Evolutionary conservation across 1,139 yeast species (phyloP).

Genomic region (Saccharomycopsis hybrid): DNA sequence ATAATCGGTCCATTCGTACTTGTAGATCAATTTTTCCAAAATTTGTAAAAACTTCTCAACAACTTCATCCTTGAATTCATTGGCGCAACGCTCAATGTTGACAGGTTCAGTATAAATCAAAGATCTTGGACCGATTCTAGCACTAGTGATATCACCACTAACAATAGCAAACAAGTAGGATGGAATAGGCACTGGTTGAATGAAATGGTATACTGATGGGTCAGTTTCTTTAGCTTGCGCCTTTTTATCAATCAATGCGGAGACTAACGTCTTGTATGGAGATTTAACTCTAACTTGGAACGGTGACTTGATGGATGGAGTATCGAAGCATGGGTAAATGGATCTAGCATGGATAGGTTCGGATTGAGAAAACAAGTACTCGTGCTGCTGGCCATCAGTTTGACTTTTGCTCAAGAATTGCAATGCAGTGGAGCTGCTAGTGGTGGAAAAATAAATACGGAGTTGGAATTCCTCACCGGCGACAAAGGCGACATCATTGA

Average conservation of each 20-base stretch:
- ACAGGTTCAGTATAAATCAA: slow-evolving; percentile 75
- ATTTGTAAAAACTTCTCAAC: slow-evolving; percentile 71
- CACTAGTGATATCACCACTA: slow-evolving; percentile 67
- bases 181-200: slow-evolving; percentile 81
- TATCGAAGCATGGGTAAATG: slow-evolving; percentile 84
- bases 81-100: slow-evolving; percentile 58
- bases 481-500: slow-evolving; percentile 17
- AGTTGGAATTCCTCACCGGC: slow-evolving; percentile 31
- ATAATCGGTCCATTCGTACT: slow-evolving; percentile 81
- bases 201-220: slow-evolving; percentile 39
- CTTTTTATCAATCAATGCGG: slow-evolving; percentile 41
- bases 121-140: slow-evolving; percentile 81
- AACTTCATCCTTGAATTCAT: slow-evolving; percentile 74
- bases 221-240: slow-evolving; percentile 22
- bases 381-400: slow-evolving; percentile 67
- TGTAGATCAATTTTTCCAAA: slow-evolving; percentile 76
- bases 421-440: slow-evolving; percentile 71
- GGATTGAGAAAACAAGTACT: slow-evolving; percentile 83
- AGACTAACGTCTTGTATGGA: slow-evolving; percentile 59
- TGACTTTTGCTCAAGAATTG: slow-evolving; percentile 77
- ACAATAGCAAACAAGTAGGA: slow-evolving; percentile 81
- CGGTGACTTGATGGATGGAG: slow-evolving; percentile 75
- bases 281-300: slow-evolving; percentile 58
- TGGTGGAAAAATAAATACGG: slow-evolving; percentile 54
- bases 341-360: slow-evolving; percentile 91